Conservation (phyloP, 1,139 yeast genomes). For the Kodamaea alishanica region DNA sequence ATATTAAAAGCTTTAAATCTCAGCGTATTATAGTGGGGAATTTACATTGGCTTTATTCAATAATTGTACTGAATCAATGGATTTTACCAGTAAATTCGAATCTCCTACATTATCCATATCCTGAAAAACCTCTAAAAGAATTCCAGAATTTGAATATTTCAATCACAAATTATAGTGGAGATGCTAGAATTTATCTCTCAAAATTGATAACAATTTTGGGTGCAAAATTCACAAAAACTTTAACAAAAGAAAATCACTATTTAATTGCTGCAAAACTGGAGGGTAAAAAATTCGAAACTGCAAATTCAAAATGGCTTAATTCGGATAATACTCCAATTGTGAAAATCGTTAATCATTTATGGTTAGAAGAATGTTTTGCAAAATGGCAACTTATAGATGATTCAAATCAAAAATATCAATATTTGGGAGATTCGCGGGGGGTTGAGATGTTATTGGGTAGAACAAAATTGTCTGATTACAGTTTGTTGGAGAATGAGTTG, state of each 20-base stretch:
- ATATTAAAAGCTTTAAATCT: constrained; percentile 24
- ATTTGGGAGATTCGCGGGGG: constrained; percentile 40
- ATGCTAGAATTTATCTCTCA: constrained; percentile 69
- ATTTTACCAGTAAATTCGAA: constrained; percentile 50
- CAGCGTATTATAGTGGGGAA: constrained; percentile 53
- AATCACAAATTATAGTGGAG: constrained; percentile 81
- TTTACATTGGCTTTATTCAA: constrained; percentile 68
- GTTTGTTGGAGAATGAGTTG: constrained; percentile 21
- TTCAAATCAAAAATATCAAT: constrained; percentile 41
- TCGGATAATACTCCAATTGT: constrained; percentile 33
- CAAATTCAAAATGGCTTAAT: constrained; percentile 53
- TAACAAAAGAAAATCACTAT: constrained; percentile 67
- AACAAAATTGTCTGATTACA: constrained; percentile 41
- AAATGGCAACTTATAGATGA: constrained; percentile 54
- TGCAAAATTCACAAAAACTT: constrained; percentile 68
- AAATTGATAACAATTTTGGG: constrained; percentile 67
- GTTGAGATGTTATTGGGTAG: constrained; percentile 50
- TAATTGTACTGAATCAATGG: constrained; percentile 57
- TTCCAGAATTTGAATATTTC: constrained; percentile 55
- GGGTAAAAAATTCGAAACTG: constrained; percentile 78
- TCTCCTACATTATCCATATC: constrained; percentile 72
- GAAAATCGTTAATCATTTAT: constrained; percentile 66
- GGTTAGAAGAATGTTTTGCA: constrained; percentile 84
- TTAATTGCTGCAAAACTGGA: constrained; percentile 62
- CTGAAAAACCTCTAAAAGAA: constrained; percentile 46